A percentile compares a stretch with the other conserved stretches of the same genome.
These are phyloP conservation scores for Physaria fendleri DNA, from an alignment of 345 rosid species.

Conservation along the genomic window DNA sequence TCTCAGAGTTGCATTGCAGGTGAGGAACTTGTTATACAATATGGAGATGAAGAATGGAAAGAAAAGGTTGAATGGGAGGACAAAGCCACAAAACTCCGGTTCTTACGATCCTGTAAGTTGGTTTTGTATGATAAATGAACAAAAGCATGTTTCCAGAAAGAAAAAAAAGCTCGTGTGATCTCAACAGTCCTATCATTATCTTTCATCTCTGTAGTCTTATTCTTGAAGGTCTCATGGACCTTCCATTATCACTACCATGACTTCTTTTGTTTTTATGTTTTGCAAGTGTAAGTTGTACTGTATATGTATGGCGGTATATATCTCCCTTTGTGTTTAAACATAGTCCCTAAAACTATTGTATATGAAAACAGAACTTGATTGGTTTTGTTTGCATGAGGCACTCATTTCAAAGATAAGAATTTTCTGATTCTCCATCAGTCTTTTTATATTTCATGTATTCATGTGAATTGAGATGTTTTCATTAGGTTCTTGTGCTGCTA, in stretches of 20 bases:
- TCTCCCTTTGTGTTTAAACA: not conserved
- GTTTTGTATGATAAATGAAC: conserved; percentile 2
- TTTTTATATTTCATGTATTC: not conserved
- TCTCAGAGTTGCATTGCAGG: not conserved
- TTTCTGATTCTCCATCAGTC: not conserved
- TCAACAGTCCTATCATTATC: not conserved
- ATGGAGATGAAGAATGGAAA: not conserved
- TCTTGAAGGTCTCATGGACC: not conserved
- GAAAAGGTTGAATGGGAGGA: conserved; percentile 8
- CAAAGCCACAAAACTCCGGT: not conserved
- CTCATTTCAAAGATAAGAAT: not conserved
- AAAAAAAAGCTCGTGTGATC: not conserved
- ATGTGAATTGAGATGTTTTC: not conserved
- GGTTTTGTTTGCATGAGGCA: not conserved
- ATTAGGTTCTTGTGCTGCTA: not conserved
- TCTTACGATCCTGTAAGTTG: conserved; percentile 6
- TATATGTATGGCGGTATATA: not conserved
- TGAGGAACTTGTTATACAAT: not conserved
- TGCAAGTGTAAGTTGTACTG: not conserved
- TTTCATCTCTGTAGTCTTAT: not conserved
- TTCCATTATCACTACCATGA: not conserved
- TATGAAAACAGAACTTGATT: not conserved
- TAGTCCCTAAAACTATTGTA: not conserved
- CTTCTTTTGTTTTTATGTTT: not conserved
- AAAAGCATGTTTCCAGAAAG: not conserved